Evolutionary conservation across 345 rosid genomes (phyloP).

Genomic region (Linum usitatissimum): DNA sequence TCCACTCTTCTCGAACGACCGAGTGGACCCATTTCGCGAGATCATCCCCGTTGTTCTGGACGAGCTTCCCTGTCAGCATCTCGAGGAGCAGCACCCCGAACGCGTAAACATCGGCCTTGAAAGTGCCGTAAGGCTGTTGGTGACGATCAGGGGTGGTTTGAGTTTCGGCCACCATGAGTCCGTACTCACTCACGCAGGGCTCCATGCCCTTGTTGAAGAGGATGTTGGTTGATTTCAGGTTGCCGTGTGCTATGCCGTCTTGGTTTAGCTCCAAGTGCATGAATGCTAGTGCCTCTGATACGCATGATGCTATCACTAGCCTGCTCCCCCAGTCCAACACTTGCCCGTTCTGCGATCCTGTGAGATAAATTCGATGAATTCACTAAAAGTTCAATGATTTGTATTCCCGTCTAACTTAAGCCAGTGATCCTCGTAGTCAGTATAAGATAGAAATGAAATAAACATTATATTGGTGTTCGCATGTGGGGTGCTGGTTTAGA

Average conservation of each 20-base stretch:
- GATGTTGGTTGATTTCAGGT: slow-evolving; percentile 50
- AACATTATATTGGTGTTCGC: too few species aligned
- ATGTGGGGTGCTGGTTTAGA: too few species aligned
- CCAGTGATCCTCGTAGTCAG: too few species aligned
- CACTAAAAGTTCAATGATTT: too few species aligned
- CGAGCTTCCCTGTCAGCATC: slow-evolving; percentile 48
- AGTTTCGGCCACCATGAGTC: slow-evolving; percentile 30
- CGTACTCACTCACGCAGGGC: slow-evolving; percentile 48
- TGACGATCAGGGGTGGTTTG: slow-evolving; percentile 11
- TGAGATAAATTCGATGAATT: not conserved
- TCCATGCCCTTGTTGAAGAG: slow-evolving; percentile 39
- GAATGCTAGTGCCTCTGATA: slow-evolving; percentile 35
- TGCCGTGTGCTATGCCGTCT: slow-evolving; percentile 49
- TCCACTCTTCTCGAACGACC: slow-evolving; percentile 54
- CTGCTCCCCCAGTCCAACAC: slow-evolving; percentile 45
- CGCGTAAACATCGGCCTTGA: slow-evolving; percentile 32
- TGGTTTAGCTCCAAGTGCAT: slow-evolving; percentile 32
- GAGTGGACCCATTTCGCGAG: slow-evolving; percentile 46
- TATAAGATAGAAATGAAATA: too few species aligned
- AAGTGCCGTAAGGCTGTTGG: slow-evolving; percentile 3
- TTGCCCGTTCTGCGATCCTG: slow-evolving; percentile 32
- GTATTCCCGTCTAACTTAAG: too few species aligned
- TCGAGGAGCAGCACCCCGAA: slow-evolving; percentile 53
- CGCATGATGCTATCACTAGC: slow-evolving; percentile 26
- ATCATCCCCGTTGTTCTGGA: slow-evolving; percentile 33